Evolutionary conservation across 371 early-diverging fungal genomes (phyloP), one percentile per base, ranked within the genome.

Genomic region (Rhizopus microsporus): DNA sequence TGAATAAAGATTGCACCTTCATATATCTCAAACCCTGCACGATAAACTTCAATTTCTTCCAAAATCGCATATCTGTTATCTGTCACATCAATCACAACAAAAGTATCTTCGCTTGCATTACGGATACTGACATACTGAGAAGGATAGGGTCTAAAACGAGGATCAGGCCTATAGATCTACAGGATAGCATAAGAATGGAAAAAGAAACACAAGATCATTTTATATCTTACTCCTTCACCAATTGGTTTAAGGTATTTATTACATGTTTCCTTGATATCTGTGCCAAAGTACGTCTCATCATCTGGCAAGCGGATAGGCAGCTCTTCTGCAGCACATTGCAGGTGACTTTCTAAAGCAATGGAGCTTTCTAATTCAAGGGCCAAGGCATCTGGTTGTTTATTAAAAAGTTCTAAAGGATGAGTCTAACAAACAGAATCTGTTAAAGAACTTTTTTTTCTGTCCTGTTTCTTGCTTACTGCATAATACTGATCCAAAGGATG

Each of bases 261-360:
- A 57, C 81, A 80, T 5, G 76, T 42, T 1, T 29, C 43, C 16
- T 55, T 33, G 0, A 59, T 32, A 5, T 39, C 32, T 2, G 40
- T 33, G 12, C 74, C 82, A 75, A 85, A 83, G 39, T 58, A 85
- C 1, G 44, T 38, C 37, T 51, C 40, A 60, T 87, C 83, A 0
- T 58, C 37, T 7, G 51, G 17, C 5, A 65, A 12, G 31, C 70
- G 54, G 8, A 86, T 62, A 4, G 78, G 70, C 13, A 59, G 29
- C 59, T 88, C 88, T 47, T 75, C 75, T 29, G 88, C 86, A 5
- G 89, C 87, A 63, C 88, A 87, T 56, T 87, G 87, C 29, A 86
- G 47, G 62, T 87, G 88, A 9, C 72, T 65, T 46, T 83, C 86
- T 4, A 84, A 31, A 0, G 80, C 53, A 8, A 74, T 39, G 5